Base-by-base conservation (phyloP, 2,329 filamentous ascomycete genomes). In the Monilinia laxa region DNA sequence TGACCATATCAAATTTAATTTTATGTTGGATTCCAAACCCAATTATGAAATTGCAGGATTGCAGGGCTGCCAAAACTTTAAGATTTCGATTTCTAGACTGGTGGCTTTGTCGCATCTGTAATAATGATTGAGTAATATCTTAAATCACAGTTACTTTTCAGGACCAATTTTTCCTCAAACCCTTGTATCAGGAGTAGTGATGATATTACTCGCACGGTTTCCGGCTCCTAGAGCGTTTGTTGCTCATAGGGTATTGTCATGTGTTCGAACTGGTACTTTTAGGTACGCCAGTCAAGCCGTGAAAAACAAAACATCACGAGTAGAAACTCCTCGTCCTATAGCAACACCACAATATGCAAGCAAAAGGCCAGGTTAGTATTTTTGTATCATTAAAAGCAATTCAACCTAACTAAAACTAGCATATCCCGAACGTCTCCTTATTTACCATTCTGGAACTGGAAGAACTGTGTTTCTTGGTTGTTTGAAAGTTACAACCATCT, bases 361-460 rank as follows among this genome's bases (percentile, higher is more conserved):
- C 38, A 65, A 59, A 59, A 64, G 42, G 35, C 40, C 35, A 23
- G 60, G 65, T 67, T 2, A 52, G 49, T 55, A 54, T 35, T 16
- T 64, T 31, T 28, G n/a, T 2, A 6, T 0, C 18, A 0, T 51
- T 42, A 2, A 18, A 23, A 2, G 18, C 5, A 1, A 47, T 54
- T 20, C 16, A 51, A 20, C 56, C 65, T 63, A 16, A 62, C 14
- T 40, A 1, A 4, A 25, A 10, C 16, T 52, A 85, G 83, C 78
- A 45, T 83, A 84, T 67, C 85, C 87, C 0, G 82, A 86, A 70
- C 80, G 80, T 18, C 75, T 93, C 38, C 82, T 92, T 71, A 84
- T 96, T 69, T 96, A 91, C 77, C 90, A 93, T 78, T 87, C 87
- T 64, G 90, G 91, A 63, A 89, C 86, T 0, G 83, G 83, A 11